Evolutionary conservation across 345 rosid species (phyloP).

Genomic region (Populus ilicifolia): DNA sequence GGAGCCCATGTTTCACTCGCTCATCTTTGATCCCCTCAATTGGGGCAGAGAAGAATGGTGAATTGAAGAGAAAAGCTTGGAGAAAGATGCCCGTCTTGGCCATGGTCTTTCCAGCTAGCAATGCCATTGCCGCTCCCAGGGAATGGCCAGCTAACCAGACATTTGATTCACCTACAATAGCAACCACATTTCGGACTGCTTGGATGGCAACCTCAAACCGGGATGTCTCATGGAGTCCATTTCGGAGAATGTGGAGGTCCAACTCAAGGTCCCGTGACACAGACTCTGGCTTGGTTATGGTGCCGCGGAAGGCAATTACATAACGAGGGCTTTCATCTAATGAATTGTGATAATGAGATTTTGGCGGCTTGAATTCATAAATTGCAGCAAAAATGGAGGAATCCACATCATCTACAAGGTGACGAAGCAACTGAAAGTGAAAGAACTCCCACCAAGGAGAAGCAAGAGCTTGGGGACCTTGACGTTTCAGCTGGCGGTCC

Average conservation of each 20-base stretch:
- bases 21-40: conserved; percentile 62
- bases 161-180: conserved; percentile 54
- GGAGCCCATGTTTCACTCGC: conserved; percentile 61
- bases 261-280: conserved; percentile 61
- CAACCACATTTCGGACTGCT: conserved; percentile 65
- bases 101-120: conserved; percentile 72
- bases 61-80: conserved; percentile 68
- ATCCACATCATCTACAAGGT: conserved; percentile 67
- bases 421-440: conserved; percentile 49
- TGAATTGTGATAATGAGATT: conserved; percentile 25
- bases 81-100: conserved; percentile 55
- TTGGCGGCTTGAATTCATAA: conserved; percentile 55
- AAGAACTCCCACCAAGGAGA: conserved; percentile 87
- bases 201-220: conserved; percentile 77
- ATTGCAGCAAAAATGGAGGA: conserved; percentile 77
- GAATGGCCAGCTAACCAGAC: conserved; percentile 95
- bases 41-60: conserved; percentile 78
- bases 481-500: conserved; percentile 78
- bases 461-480: conserved; percentile 58
- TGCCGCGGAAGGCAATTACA: conserved; percentile 80
- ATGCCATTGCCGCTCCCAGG: conserved; percentile 79
- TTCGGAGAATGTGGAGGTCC: conserved; percentile 55
- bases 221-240: conserved; percentile 64
- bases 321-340: conserved; percentile 46
- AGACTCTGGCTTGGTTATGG: conserved; percentile 62